These are phyloP conservation scores for Malus asiatica DNA, from an alignment of 306 rosid genomes.

Conservation along the genomic window DNA sequence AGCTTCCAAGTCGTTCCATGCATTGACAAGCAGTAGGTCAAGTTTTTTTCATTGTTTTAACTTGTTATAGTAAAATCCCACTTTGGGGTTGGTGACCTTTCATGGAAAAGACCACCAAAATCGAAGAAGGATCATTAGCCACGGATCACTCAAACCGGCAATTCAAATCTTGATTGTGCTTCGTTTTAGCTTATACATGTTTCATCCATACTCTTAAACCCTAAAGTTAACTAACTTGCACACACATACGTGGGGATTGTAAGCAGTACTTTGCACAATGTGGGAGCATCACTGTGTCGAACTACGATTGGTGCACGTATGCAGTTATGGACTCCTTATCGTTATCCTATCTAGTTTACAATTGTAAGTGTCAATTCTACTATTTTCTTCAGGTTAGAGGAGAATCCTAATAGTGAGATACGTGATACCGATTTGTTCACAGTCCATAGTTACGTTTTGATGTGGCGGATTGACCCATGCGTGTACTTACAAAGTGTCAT, in stretches of 20 bases:
- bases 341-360: not conserved
- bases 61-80: slow-evolving; percentile 11
- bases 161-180: not conserved
- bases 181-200: not conserved
- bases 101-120: not conserved
- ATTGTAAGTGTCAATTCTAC: not conserved
- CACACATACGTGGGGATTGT: not conserved
- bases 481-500: slow-evolving; percentile 29
- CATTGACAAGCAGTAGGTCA: not conserved
- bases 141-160: slow-evolving; percentile 18
- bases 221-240: not conserved
- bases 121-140: not conserved
- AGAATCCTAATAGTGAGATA: slow-evolving; percentile 24
- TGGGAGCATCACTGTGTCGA: slow-evolving; percentile 10
- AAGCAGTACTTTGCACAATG: not conserved
- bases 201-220: not conserved
- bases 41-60: not conserved
- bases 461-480: slow-evolving; percentile 32
- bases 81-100: slow-evolving; percentile 36
- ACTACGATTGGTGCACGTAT: slow-evolving; percentile 24
- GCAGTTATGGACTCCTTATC: not conserved
- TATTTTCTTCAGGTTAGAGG: slow-evolving; percentile 16
- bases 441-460: slow-evolving; percentile 38
- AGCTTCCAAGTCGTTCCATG: not conserved
- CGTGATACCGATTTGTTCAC: slow-evolving; percentile 14